These are phyloP conservation scores for Sechiopsis laciniata DNA, from an alignment of 306 rosid genomes.

Conservation along the genomic window DNA sequence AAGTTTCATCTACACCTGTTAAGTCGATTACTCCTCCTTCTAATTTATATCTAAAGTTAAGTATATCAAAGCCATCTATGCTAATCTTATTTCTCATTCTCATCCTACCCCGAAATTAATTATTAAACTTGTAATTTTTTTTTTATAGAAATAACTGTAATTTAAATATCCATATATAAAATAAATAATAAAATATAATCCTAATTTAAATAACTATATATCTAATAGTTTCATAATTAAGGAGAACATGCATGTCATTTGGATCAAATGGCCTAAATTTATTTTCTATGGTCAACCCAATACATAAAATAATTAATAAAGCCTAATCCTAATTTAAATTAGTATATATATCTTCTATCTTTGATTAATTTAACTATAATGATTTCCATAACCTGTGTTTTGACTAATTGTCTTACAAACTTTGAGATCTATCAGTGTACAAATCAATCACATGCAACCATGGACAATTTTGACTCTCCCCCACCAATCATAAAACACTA, in stretches of 20 bases:
- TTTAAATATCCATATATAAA: too few species aligned
- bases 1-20: too few species aligned
- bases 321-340: not conserved
- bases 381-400: slow-evolving; percentile 4
- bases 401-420: not conserved
- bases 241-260: slow-evolving; percentile 16
- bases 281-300: not conserved
- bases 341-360: not conserved
- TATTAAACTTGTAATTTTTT: too few species aligned
- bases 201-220: too few species aligned
- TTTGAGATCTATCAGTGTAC: not conserved
- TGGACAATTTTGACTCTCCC: not conserved
- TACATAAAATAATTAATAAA: not conserved
- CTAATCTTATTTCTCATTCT: too few species aligned
- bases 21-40: too few species aligned
- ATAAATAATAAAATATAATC: too few species aligned
- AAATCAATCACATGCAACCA: slow-evolving; percentile 9
- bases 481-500: not conserved
- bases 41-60: too few species aligned
- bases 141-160: too few species aligned
- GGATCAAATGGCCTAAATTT: not conserved
- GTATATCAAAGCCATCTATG: too few species aligned
- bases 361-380: not conserved
- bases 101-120: too few species aligned
- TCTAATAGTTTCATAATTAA: not conserved